Percentiles rank a stretch among this genome's conserved stretches.
Evolutionary conservation across 2,329 filamentous ascomycete genomes (phyloP).

Genomic region (Fusarium sp.): DNA sequence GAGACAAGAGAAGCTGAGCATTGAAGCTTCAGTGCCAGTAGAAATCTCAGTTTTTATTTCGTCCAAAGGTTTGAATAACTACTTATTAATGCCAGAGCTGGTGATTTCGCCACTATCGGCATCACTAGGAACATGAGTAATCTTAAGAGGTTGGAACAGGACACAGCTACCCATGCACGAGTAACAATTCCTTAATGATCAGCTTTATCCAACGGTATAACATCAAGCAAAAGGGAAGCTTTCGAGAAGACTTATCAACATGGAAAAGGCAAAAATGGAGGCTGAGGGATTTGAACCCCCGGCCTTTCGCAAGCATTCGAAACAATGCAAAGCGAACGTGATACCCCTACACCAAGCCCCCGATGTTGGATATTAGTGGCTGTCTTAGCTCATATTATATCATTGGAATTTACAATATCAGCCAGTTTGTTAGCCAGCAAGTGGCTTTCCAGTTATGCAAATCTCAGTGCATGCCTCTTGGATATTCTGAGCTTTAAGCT

Average conservation of each 20-base stretch:
- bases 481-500: not conserved
- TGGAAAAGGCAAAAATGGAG: slow-evolving; percentile 35
- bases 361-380: not conserved
- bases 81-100: not conserved
- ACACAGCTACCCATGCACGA: not conserved
- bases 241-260: too few relatives aligned
- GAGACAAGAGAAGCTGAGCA: not conserved
- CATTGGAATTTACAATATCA: rapidly evolving
- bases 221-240: not conserved
- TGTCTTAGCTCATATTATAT: rapidly evolving
- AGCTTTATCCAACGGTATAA: not conserved
- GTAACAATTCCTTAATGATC: too few relatives aligned
- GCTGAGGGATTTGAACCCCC: slow-evolving; percentile 49
- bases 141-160: not conserved
- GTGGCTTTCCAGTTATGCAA: not conserved
- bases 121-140: not conserved
- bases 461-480: not conserved
- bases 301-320: slow-evolving; percentile 42
- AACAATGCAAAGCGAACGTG: slow-evolving; percentile 45
- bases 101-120: too few relatives aligned
- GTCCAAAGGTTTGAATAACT: not conserved
- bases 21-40: not conserved
- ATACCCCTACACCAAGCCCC: slow-evolving; percentile 48
- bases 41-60: not conserved
- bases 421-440: too few relatives aligned